These are phyloP conservation scores for Aspergillus brunneoviolaceus DNA, from an alignment of 2,329 filamentous ascomycete genomes.

Conservation along the genomic window DNA sequence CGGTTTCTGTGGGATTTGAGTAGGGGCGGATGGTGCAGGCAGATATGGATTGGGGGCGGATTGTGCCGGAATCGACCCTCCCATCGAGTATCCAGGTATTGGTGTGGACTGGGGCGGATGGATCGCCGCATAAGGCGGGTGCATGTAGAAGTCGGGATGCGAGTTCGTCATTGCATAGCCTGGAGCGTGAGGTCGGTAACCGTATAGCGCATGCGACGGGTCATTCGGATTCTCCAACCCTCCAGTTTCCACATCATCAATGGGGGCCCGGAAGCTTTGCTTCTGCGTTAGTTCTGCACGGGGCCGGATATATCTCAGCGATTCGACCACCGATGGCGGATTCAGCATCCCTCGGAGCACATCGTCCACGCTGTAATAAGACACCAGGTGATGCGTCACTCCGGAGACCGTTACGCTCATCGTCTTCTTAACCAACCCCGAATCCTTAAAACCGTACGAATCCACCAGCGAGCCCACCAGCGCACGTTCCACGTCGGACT, in stretches of 20 bases:
- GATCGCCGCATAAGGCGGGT: constrained; percentile 33
- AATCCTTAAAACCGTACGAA: constrained; percentile 80
- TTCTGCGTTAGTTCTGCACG: constrained; percentile 59
- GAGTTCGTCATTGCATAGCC: constrained; percentile 37
- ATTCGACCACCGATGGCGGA: constrained; percentile 58
- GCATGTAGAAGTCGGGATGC: constrained; percentile 40
- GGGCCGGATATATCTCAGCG: constrained; percentile 53
- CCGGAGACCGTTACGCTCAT: constrained; percentile 76
- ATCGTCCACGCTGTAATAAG: constrained; percentile 82
- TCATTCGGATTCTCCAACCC: constrained; percentile 41
- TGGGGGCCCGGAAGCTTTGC: constrained; percentile 66
- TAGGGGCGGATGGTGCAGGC: constrained; percentile 30
- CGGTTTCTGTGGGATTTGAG: constrained; percentile 33
- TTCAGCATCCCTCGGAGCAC: constrained; percentile 62
- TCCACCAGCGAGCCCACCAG: constrained; percentile 84
- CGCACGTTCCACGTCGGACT: constrained; percentile 54
- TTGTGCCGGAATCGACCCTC: constrained; percentile 32
- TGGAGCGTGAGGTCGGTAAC: constrained; percentile 41
- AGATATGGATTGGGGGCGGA: constrained; percentile 40
- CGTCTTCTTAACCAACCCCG: constrained; percentile 87
- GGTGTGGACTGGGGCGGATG: constrained; percentile 36
- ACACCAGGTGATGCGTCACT: constrained; percentile 80
- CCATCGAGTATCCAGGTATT: constrained; percentile 37
- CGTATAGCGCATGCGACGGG: constrained; percentile 40
- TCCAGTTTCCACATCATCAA: constrained; percentile 59